A percentile compares a stretch with the other conserved stretches of the same genome.
Evolutionary conservation across 116 monocot species (phyloP).

Genomic region (Iris pallida): DNA sequence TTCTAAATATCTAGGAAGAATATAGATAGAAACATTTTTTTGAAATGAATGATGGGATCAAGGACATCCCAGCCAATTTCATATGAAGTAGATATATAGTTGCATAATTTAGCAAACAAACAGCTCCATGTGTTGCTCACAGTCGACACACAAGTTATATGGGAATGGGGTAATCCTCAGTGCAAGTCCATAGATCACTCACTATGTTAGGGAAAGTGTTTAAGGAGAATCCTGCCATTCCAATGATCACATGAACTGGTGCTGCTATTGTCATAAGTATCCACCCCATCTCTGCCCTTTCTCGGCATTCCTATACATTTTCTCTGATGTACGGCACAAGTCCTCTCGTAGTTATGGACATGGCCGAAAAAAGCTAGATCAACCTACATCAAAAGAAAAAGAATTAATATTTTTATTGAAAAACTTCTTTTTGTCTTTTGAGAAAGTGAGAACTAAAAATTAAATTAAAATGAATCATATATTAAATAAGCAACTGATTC

Average conservation of each 20-base stretch:
- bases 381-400: too few relatives aligned
- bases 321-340: conserved; percentile 47
- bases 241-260: conserved; percentile 62
- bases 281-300: conserved; percentile 41
- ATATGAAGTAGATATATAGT: too few relatives aligned
- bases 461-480: too few relatives aligned
- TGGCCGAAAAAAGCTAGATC: conserved; percentile 71
- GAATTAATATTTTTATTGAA: too few relatives aligned
- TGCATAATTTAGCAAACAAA: too few relatives aligned
- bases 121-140: too few relatives aligned
- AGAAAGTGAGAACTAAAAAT: too few relatives aligned
- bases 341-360: conserved; percentile 76
- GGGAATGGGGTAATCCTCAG: background rate
- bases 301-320: conserved; percentile 45
- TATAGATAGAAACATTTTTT: background rate
- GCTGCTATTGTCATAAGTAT: conserved; percentile 57
- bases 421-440: too few relatives aligned
- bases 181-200: conserved; percentile 3
- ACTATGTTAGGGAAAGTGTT: conserved; percentile 41
- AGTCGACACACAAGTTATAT: background rate
- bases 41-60: background rate
- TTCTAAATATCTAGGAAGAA: background rate
- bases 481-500: too few relatives aligned
- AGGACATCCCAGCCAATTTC: too few relatives aligned
- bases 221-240: conserved; percentile 63